Base-by-base conservation (phyloP, 352 stramenopile species). In the Phytophthora macrochlamydospora region DNA sequence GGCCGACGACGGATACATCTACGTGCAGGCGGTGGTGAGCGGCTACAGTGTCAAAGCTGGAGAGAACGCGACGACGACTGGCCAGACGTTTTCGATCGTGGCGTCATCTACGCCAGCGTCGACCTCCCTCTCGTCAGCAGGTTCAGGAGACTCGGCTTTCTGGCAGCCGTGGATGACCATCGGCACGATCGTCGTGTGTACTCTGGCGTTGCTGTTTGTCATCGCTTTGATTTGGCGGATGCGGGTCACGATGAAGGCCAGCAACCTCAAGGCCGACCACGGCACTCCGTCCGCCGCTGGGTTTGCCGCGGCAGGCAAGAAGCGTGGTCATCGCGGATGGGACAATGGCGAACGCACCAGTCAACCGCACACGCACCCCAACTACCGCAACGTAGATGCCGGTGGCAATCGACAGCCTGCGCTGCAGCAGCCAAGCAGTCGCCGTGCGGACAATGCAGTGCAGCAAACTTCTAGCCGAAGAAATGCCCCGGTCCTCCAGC, bases 81-180 rank as follows among this genome's bases (percentile, higher is more conserved):
- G 79, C 1, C 86, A 94, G 52, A 69, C 79, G 31, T 94, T 93
- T 43, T 78, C 86, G 29, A 76, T 94, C 5, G 86, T 94, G n/a
- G 86, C 86, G 6, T 94, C 86, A 2, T 92, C 86, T 3, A 87
- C 79, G 0, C 79, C 83, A 8, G 82, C 73, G 0, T 76, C 65
- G 0, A 79, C 83, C 1, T 75, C 73, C 5, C 76, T 79, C 5
- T 71, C 53, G 8, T 60, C 69, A 8, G 35, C 33, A 1, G 45
- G 29, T 0, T 46, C 18, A 1, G 52, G 46, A 0, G 56, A 57
- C 8, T 49, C 48, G 2, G 50, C 42, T 3, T 90, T 91, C 63
- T 92, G 81, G 84, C 78, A 92, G 65, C 81, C 84, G 13, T 92
- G 84, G 84, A 92, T 92, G 81, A 90, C 76, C 13, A 83, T 92